phyloP scores from a whole-genome alignment of 2,329 filamentous ascomycete genomes.

The Apiospora kogelbergensis region DNA sequence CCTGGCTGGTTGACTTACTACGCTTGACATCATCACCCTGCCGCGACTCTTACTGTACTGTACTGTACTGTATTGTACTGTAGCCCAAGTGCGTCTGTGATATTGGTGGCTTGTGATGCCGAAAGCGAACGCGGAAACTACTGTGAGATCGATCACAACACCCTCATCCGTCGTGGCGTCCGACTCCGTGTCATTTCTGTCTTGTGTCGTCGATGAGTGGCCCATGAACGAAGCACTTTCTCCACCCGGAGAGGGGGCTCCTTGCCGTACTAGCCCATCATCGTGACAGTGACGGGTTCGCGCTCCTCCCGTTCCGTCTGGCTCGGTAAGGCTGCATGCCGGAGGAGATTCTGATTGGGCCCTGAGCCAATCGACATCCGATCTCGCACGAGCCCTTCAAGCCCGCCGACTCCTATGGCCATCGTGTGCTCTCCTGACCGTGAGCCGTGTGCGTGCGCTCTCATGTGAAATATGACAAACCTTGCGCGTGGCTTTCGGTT shows the following conservation, averaged over 20 bases:
- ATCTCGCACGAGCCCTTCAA: neutral
- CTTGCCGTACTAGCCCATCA: slow-evolving; percentile 1
- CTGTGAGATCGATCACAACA: slow-evolving; percentile 3
- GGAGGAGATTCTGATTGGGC: neutral
- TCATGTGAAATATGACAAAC: neutral
- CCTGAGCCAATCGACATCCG: neutral
- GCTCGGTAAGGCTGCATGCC: neutral
- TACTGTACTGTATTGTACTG: neutral
- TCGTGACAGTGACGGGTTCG: neutral
- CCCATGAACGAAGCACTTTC: neutral
- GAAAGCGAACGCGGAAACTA: neutral
- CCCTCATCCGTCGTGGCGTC: neutral
- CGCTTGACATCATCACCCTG: neutral
- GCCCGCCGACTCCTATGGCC: neutral
- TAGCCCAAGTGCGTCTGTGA: neutral
- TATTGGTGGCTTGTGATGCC: neutral
- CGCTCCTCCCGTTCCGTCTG: slow-evolving; percentile 3
- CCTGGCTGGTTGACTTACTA: neutral
- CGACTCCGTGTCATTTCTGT: neutral
- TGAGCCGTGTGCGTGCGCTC: neutral
- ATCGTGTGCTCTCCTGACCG: neutral
- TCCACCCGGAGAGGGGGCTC: neutral
- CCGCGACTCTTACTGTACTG: neutral
- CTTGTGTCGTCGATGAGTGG: neutral
- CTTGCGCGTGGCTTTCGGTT: neutral